phyloP scores from a whole-genome alignment of 2,329 filamentous ascomycete species.

The Apiospora marii region DNA sequence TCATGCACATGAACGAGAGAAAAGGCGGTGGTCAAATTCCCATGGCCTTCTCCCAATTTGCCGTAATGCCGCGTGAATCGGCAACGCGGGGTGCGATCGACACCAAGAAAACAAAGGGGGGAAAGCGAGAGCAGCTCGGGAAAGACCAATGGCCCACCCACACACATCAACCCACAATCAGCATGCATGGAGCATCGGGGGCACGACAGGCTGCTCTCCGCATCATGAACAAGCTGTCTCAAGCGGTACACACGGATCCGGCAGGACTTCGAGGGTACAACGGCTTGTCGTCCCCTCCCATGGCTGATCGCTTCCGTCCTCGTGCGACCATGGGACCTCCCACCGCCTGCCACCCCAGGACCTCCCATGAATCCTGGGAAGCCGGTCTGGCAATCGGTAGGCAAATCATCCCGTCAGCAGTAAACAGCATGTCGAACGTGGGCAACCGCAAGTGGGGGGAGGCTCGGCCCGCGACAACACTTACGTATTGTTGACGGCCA shows the following conservation, averaged over 20 bases:
- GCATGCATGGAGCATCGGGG: background rate
- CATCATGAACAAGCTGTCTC: no score
- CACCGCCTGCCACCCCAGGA: background rate
- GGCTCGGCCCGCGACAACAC: background rate
- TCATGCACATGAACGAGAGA: background rate
- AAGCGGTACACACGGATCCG: constrained; percentile 3
- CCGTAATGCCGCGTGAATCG: constrained; percentile 6
- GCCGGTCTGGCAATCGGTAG: background rate
- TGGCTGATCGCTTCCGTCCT: background rate
- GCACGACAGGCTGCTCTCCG: constrained; percentile 1
- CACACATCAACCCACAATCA: background rate
- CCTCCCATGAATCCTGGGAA: background rate
- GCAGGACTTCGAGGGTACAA: constrained; percentile 1
- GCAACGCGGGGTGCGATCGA: constrained; percentile 1
- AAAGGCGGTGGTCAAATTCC: background rate
- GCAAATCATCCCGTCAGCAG: background rate
- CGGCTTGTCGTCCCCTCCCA: background rate
- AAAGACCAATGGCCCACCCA: constrained; percentile 7
- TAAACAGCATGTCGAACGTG: background rate
- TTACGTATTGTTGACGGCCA: background rate
- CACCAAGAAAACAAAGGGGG: background rate
- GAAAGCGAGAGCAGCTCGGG: background rate
- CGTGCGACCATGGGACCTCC: background rate
- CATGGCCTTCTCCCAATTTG: background rate
- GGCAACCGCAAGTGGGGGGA: background rate